These are phyloP conservation scores for Ensete glaucum DNA, from an alignment of 176 grass and related monocot genomes.

Conservation along the genomic window DNA sequence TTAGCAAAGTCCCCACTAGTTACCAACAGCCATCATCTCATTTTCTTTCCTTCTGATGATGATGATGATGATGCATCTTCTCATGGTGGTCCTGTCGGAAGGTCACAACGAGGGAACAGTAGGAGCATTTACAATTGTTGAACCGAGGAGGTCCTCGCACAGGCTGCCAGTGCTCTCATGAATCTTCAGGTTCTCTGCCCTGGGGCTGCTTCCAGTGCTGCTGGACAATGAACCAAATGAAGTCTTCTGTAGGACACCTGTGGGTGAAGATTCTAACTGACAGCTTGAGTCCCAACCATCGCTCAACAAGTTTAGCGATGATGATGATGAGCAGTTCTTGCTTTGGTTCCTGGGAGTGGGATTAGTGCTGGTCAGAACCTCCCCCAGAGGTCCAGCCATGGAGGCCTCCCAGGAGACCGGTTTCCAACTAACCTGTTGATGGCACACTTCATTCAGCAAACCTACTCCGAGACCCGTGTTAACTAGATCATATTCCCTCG, in stretches of 20 bases:
- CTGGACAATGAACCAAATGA: constrained; percentile 66
- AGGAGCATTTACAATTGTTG: constrained; percentile 61
- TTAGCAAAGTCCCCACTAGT: background rate
- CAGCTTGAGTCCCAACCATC: constrained; percentile 1
- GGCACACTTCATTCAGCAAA: constrained; percentile 18
- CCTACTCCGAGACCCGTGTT: constrained; percentile 6
- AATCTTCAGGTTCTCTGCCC: constrained; percentile 43
- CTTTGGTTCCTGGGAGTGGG: background rate
- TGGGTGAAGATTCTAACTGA: constrained; percentile 19
- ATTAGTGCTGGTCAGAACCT: constrained; percentile 22
- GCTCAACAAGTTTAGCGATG: constrained; percentile 6
- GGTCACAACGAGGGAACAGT: constrained; percentile 49
- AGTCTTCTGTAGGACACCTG: constrained; percentile 68
- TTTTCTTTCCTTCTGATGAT: too few relatives aligned
- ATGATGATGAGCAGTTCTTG: background rate
- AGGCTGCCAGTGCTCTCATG: constrained; percentile 37
- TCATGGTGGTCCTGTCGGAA: constrained; percentile 12
- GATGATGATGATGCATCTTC: background rate
- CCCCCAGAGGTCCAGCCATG: constrained; percentile 22
- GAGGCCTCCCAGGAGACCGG: constrained; percentile 24
- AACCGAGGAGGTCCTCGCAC: constrained; percentile 51
- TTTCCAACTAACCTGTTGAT: constrained; percentile 14
- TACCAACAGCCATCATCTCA: background rate
- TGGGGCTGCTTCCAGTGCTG: constrained; percentile 84
- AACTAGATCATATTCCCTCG: constrained; percentile 32